Evolutionary conservation across 306 rosid genomes (phyloP), one percentile per base, ranked within the genome.

Genomic region (Rubus idaeus): DNA sequence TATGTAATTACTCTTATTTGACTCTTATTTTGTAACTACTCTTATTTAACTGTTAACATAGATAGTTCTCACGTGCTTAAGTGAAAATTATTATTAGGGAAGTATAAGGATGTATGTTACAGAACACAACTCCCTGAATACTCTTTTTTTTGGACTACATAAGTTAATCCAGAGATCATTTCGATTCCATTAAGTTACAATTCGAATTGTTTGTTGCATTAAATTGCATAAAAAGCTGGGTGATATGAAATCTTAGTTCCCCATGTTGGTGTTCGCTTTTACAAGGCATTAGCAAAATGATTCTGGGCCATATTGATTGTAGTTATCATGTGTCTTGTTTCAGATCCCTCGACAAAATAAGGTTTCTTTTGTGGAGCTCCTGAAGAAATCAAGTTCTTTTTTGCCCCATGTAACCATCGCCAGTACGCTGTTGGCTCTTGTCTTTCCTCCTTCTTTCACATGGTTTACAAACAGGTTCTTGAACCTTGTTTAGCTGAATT

Each of bases 391-490:
- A 70, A 94, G 91, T 81, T 88, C 96, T 17, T 77, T 86, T 80
- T 87, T 94, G 82, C 98, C 98, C 68, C 93, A 88, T 37, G 93
- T 88, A 57, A 89, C 91, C 55, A 71, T 94, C 77, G 93, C 92
- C 56, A 94, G 93, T 80, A 88, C 90, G 49, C 79, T 94, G 64
- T 78, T 92, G 77, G 97, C 98, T 87, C 87, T 94, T 63, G 40
- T 83, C 80, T 94, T 78, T 82, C 97, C 98, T 12, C 95, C 91
- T 69, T 94, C 98, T 58, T 92, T 94, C 81, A 83, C 97, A 6
- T 94, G 98, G 98, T 94, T 94, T 79, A 94, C 98, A 72, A 90
- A 77, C 88, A 90, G 98, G 98, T 94, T 58, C 56, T 83, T 74
- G 45, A 78, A 63, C 58, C 60, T 78, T 78, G 70, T 78, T 68